These are phyloP conservation scores for Russula emetica DNA, from an alignment of 768 basidiomycete species.

Conservation along the genomic window DNA sequence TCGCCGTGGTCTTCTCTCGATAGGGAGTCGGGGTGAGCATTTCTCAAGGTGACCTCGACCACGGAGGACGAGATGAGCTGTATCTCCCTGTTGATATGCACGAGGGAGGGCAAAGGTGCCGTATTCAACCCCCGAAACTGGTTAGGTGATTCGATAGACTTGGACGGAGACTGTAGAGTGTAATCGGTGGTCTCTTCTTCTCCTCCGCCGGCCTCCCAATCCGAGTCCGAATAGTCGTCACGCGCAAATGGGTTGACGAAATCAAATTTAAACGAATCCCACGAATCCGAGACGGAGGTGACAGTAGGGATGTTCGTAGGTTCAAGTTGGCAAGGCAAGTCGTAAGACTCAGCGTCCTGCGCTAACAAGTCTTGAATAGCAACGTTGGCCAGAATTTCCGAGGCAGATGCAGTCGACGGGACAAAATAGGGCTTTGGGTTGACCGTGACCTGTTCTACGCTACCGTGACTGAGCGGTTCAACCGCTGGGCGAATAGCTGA, in stretches of 20 bases:
- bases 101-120: not conserved
- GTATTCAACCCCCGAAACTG: not conserved
- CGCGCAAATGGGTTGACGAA: not conserved
- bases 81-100: not conserved
- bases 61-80: conserved; percentile 3
- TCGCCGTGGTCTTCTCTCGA: not conserved
- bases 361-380: conserved; percentile 18
- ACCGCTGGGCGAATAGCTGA: not conserved
- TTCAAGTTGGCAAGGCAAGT: not conserved
- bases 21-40: conserved; percentile 1
- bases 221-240: not conserved
- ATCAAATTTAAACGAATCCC: conserved; percentile 3
- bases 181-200: not conserved
- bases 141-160: not conserved
- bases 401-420: conserved; percentile 19
- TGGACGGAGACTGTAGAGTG: not conserved
- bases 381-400: conserved; percentile 16
- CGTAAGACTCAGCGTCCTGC: not conserved
- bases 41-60: conserved; percentile 7
- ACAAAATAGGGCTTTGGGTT: conserved; percentile 16
- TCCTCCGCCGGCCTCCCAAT: not conserved
- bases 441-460: not conserved
- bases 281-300: conserved; percentile 3
- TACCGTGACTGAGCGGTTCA: not conserved
- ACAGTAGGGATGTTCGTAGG: not conserved